Percentiles rank a stretch among this genome's conserved stretches.
These are phyloP conservation scores for Colletotrichum tofieldiae DNA, from an alignment of 2,329 filamentous ascomycete species.

Conservation along the genomic window DNA sequence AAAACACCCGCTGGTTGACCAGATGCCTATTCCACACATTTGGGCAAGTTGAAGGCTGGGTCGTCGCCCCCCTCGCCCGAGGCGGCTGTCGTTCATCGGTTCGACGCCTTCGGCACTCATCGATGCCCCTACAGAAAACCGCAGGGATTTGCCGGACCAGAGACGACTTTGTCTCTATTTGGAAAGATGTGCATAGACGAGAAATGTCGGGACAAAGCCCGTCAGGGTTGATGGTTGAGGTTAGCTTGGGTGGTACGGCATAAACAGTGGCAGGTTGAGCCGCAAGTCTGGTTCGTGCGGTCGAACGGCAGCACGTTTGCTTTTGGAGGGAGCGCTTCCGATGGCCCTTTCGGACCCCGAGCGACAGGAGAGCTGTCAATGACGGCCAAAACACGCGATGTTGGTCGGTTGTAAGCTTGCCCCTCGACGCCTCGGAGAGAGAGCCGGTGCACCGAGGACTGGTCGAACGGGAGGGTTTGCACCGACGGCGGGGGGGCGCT, in stretches of 20 bases:
- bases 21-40: neutral
- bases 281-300: slow-evolving; percentile 19
- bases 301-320: neutral
- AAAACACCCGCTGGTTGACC: slow-evolving; percentile 8
- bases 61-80: neutral
- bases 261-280: slow-evolving; percentile 23
- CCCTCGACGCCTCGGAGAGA: slow-evolving; percentile 6
- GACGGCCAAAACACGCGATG: slow-evolving; percentile 6
- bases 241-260: neutral
- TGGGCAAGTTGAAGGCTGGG: neutral
- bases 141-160: neutral
- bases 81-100: neutral
- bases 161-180: neutral
- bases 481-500: slow-evolving; percentile 8
- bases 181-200: slow-evolving; percentile 1
- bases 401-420: slow-evolving; percentile 10
- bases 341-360: neutral
- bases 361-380: neutral
- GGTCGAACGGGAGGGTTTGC: neutral
- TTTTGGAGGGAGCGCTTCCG: slow-evolving; percentile 15
- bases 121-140: too few relatives aligned
- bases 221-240: neutral
- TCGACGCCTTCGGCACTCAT: neutral
- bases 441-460: slow-evolving; percentile 22
- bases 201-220: slow-evolving; percentile 2